phyloP scores from a whole-genome alignment of 2,329 filamentous ascomycete genomes.

The Albophoma yamanashiensis region DNA sequence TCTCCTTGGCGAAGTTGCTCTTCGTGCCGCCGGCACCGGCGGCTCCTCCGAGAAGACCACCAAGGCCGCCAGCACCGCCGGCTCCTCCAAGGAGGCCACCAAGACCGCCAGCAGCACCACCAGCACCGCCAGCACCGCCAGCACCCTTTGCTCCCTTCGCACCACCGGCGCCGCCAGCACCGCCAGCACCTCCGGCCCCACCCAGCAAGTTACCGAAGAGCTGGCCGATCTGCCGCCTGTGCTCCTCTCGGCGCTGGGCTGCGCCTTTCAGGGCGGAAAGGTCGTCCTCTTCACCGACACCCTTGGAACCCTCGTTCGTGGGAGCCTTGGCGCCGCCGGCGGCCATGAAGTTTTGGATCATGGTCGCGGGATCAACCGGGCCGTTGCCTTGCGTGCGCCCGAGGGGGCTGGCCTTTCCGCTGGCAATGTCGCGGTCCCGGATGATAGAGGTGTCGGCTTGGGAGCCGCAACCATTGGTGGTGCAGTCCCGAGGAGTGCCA shows the following conservation, averaged over 20 bases:
- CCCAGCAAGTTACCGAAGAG: conserved; percentile 16
- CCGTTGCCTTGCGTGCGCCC: conserved; percentile 52
- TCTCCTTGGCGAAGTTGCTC: conserved; percentile 31
- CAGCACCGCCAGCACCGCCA: conserved; percentile 1
- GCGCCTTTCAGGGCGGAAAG: conserved; percentile 17
- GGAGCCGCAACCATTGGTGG: conserved; percentile 49
- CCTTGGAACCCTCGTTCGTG: conserved; percentile 23
- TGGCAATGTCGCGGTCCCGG: conserved; percentile 46
- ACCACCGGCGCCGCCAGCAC: neutral
- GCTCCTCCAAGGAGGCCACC: neutral
- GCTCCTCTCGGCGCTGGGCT: conserved; percentile 9
- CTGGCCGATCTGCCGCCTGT: conserved; percentile 18
- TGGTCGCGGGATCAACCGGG: conserved; percentile 43
- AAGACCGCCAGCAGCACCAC: conserved; percentile 7
- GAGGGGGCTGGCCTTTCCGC: conserved; percentile 42
- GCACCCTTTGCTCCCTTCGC: neutral
- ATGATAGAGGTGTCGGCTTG: conserved; percentile 63
- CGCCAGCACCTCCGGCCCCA: neutral
- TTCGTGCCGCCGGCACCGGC: conserved; percentile 21
- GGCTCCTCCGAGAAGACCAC: conserved; percentile 4
- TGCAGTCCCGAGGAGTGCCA: conserved; percentile 58
- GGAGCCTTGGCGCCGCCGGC: conserved; percentile 20
- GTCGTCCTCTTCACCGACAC: conserved; percentile 31
- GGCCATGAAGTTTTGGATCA: conserved; percentile 52
- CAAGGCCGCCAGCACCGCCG: conserved; percentile 2